Evolutionary conservation across 2,329 filamentous ascomycete species (phyloP).

Genomic region (Scopulariopsis brevicaulis): DNA sequence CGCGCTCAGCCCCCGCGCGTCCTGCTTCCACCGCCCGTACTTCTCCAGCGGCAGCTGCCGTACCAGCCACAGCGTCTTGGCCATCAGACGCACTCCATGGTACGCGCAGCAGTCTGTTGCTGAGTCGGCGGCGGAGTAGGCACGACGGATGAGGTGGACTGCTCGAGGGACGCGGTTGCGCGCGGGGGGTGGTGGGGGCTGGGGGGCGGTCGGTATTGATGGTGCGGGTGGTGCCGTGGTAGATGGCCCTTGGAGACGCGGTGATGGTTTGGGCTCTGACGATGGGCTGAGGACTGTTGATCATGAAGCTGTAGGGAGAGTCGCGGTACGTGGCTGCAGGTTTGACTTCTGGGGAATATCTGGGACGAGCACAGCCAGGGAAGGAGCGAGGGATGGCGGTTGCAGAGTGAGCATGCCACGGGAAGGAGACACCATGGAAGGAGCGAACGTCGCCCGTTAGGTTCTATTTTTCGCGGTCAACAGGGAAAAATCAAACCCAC

Average conservation of each 20-base stretch:
- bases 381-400: background rate
- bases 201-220: background rate
- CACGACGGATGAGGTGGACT: background rate
- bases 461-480: background rate
- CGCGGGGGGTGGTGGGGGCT: background rate
- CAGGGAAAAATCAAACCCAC: background rate
- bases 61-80: background rate
- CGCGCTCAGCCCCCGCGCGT: background rate
- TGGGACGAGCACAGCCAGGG: background rate
- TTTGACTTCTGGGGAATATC: background rate
- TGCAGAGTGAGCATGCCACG: background rate
- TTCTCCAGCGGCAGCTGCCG: background rate
- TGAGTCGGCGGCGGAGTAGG: background rate
- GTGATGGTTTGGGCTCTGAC: background rate
- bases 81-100: background rate
- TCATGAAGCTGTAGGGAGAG: background rate
- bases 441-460: background rate
- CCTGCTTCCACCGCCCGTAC: background rate
- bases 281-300: background rate
- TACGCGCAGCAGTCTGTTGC: background rate
- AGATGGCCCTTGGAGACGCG: background rate
- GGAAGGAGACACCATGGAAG: background rate
- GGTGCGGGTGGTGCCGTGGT: background rate
- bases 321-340: background rate
- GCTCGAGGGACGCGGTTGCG: background rate